Evolutionary conservation across 306 rosid species (phyloP), one percentile per base, ranked within the genome.

Genomic region (Castanea crenata): DNA sequence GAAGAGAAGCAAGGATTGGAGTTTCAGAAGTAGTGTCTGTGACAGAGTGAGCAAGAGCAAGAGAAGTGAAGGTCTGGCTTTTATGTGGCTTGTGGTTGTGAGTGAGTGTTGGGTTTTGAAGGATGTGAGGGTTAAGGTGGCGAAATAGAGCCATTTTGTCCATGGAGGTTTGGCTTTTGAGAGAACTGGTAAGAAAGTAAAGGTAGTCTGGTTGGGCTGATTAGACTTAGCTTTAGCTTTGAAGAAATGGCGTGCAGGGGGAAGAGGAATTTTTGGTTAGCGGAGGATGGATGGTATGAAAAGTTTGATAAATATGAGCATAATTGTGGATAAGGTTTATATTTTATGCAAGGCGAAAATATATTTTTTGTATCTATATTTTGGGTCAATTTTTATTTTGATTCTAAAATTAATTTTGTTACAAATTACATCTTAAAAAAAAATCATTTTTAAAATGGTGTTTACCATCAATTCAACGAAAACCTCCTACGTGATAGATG

Each of bases 131-230:
- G 81, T 41, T 83, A 35, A 84, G 78, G 78, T 76, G 71, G 80
- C 83, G 84, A 38, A 85, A 35, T 31, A 78, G 72, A 67, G 79
- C 69, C n/a, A 86, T 55, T 64, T 82, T 91, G 69, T 88, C 89
- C 90, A 86, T 85, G 49, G 82, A 76, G 80, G 77, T 78, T 69
- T 55, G 77, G 9, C 46, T 41, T 8, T 41, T 8, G 46, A 8
- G 46, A 65, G 34, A 35, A 64, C 86, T 69, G 65, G 76, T 55
- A 63, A 62, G 29, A 61, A 63, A 71, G 71, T 46, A 80, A 70
- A 74, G 83, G 41, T 81, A 8, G 46, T 8, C 46, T 41, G 18
- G 78, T 71, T 71, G 38, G 73, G 72, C 49, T 21, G 68, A 38
- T 38, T 38, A 38, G 46, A 11, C 46, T 41, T 41, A 41, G 46